Conservation (phyloP, 2,329 filamentous ascomycete genomes). For the Sarocladium strictum region DNA sequence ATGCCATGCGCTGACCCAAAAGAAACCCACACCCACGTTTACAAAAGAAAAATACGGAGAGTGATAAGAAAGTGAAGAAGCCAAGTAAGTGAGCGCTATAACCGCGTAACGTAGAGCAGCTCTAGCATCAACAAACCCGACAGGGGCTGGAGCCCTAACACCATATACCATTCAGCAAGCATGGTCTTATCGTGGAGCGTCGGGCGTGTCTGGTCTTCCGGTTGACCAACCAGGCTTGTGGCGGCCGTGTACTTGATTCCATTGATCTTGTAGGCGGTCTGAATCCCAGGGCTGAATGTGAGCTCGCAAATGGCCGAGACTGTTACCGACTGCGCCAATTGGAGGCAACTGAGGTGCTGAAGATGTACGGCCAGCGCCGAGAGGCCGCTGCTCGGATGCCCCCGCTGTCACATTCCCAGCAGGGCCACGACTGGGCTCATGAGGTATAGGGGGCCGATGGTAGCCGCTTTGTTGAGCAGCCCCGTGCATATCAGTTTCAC, state of each 20-base stretch:
- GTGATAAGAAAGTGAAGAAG: too few species aligned
- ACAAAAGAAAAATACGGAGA: too few species aligned
- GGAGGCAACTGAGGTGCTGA: constrained; percentile 1
- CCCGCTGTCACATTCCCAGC: background rate
- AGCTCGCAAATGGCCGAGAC: background rate
- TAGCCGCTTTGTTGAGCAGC: background rate
- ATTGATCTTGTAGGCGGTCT: background rate
- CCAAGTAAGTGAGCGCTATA: too few species aligned
- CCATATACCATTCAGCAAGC: too few species aligned
- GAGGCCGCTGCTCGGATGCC: background rate
- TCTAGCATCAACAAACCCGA: too few species aligned
- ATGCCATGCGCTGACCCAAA: too few species aligned
- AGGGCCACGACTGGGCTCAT: background rate
- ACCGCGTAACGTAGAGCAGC: too few species aligned
- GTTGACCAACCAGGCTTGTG: background rate
- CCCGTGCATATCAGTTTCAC: background rate
- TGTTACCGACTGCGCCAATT: background rate
- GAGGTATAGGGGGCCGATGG: background rate
- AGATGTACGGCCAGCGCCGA: background rate
- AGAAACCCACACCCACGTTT: too few species aligned
- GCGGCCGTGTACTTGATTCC: background rate
- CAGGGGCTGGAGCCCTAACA: too few species aligned
- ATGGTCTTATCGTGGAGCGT: background rate
- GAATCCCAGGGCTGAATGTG: background rate
- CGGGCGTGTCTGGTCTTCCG: background rate